Base-by-base conservation (phyloP, 208 protist species). In the Phytomonas serpens region DNA sequence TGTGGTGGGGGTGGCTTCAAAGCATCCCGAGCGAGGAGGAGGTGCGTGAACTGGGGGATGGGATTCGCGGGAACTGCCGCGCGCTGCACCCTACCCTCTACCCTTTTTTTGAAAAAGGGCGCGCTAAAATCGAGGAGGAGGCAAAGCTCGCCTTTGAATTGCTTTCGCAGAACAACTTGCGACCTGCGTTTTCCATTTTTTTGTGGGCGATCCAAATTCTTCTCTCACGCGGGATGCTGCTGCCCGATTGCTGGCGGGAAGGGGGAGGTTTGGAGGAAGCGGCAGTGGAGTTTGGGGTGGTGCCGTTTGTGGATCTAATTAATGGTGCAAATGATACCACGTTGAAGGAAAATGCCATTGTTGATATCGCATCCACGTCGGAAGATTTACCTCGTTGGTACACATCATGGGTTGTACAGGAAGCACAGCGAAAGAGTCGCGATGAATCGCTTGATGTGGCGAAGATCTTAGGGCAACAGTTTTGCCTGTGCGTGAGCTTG, bases 1-100 rank as follows among this genome's bases (percentile, higher is more conserved):
- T 61, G 13, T 81, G 82, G 74, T 96, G 91, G 89, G 91, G 91
- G 16, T 96, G 88, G 89, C 74, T 96, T 68, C 81, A 84, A 57
- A 84, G 82, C 30, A 57, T 94, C 19, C 91, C 91, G 3, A 69
- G 70, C 13, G 27, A 52, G 14, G 67, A 78, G 51, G 84, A 83
- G 29, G 80, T 90, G 27, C 62, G 61, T 10, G 75, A 78, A 6
- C 37, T 77, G 64, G 71, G 68, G n/a, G 83, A 84, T 3, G 67
- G 77, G n/a, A 77, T 80, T 23, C 77, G 79, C 68, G 78, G 81
- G 7, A 63, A 77, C 9, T 96, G 91, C 52, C 81, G 91, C 19
- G 77, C 85, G 16, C 88, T 92, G 64, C 82, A 93, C 76, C 68
- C 83, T 0, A 37, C 73, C 32, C 71, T 87, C n/a, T 65, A 85